These are phyloP conservation scores for Brassica carinata DNA, from an alignment of 345 rosid genomes.

Conservation along the genomic window DNA sequence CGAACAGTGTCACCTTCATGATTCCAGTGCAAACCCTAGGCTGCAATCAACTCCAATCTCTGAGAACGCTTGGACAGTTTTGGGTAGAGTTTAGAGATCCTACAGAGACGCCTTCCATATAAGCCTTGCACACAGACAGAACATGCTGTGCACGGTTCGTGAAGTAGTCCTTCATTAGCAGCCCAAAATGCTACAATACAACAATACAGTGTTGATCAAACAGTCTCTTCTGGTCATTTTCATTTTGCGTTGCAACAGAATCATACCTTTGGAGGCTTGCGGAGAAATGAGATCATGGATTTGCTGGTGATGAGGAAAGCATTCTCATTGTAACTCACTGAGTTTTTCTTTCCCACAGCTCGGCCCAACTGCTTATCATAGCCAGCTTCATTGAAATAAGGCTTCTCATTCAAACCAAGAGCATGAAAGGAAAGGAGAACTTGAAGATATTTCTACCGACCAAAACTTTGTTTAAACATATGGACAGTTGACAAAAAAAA, in stretches of 20 bases:
- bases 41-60: slow-evolving; percentile 68
- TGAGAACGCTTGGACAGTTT: slow-evolving; percentile 77
- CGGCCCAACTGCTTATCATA: slow-evolving; percentile 80
- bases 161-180: slow-evolving; percentile 75
- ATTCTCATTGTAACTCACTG: slow-evolving; percentile 82
- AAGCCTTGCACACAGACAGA: slow-evolving; percentile 69
- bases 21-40: slow-evolving; percentile 40
- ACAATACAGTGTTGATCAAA: slow-evolving; percentile 21
- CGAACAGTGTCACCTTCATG: slow-evolving; percentile 23
- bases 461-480: too few relatives aligned
- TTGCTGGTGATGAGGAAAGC: slow-evolving; percentile 81
- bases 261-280: slow-evolving; percentile 77
- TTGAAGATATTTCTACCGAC: slow-evolving; percentile 49
- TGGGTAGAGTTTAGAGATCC: slow-evolving; percentile 71
- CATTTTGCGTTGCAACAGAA: slow-evolving; percentile 17
- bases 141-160: slow-evolving; percentile 43
- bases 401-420: slow-evolving; percentile 91
- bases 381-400: slow-evolving; percentile 96
- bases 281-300: slow-evolving; percentile 74
- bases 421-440: slow-evolving; percentile 94
- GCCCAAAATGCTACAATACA: slow-evolving; percentile 74
- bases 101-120: slow-evolving; percentile 69
- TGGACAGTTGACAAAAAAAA: too few relatives aligned
- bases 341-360: slow-evolving; percentile 90
- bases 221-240: background rate